phyloP scores from a whole-genome alignment of 169 alveolate species.

The Eimeria maxima region DNA sequence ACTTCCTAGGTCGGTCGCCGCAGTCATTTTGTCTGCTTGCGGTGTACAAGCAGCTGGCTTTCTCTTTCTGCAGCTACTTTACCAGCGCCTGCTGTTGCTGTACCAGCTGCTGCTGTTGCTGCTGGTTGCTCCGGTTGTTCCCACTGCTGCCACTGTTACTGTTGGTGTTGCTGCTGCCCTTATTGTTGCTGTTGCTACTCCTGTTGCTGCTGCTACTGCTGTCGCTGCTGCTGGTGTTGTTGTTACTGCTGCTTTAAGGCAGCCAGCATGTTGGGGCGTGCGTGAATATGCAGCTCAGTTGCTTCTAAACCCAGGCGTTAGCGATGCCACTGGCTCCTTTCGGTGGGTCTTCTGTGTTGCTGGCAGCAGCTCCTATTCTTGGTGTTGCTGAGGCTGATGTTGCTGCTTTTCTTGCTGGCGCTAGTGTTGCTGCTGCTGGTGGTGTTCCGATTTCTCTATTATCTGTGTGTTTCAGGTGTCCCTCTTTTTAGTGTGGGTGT shows the following conservation, averaged over 20 bases:
- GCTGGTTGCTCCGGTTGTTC: too few relatives aligned
- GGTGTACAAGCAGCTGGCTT: too few relatives aligned
- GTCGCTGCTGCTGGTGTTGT: background rate
- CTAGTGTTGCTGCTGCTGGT: background rate
- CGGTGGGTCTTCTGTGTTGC: constrained; percentile 84
- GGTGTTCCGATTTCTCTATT: background rate
- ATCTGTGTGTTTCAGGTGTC: background rate
- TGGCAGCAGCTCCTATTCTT: background rate
- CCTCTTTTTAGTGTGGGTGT: too few relatives aligned
- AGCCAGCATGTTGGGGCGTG: too few relatives aligned
- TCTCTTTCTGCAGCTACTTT: too few relatives aligned
- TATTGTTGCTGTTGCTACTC: background rate
- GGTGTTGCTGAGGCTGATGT: background rate
- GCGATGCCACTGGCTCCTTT: constrained; percentile 98
- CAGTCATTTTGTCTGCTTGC: too few relatives aligned
- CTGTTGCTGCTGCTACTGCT: background rate
- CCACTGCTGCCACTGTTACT: too few relatives aligned
- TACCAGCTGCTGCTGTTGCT: too few relatives aligned
- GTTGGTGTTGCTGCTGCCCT: too few relatives aligned
- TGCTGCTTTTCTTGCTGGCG: too few relatives aligned
- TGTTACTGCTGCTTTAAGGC: background rate
- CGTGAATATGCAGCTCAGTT: constrained; percentile 88
- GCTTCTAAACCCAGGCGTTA: constrained; percentile 90
- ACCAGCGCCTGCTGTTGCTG: too few relatives aligned
- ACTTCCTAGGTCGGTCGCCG: too few relatives aligned